Evolutionary conservation across 768 basidiomycete species (phyloP).

Genomic region (Suillus cothurnatus): DNA sequence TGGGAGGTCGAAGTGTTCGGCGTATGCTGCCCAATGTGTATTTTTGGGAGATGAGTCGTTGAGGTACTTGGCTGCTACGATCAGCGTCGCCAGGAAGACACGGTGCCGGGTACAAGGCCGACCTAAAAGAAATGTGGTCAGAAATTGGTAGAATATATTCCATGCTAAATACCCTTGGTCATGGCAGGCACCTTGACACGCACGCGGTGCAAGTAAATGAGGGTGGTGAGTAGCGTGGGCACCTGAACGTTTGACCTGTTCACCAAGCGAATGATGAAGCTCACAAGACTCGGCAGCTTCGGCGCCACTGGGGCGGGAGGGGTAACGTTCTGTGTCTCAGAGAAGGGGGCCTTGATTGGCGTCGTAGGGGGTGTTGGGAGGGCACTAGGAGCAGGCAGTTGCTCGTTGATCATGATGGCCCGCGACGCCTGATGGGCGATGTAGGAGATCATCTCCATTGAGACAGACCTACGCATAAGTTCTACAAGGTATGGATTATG

Average conservation of each 20-base stretch:
- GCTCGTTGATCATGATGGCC: slow-evolving; percentile 72
- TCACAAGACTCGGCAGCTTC: slow-evolving; percentile 68
- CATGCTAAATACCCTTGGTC: slow-evolving; percentile 69
- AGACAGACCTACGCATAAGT: slow-evolving; percentile 77
- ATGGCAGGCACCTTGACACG: slow-evolving; percentile 76
- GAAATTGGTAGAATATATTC: slow-evolving; percentile 3
- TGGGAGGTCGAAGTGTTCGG: slow-evolving; percentile 67
- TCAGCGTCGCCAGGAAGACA: slow-evolving; percentile 94
- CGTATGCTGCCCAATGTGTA: slow-evolving; percentile 87
- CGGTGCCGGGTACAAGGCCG: slow-evolving; percentile 93
- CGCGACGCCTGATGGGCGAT: slow-evolving; percentile 77
- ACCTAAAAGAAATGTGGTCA: slow-evolving; percentile 36
- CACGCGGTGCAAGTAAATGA: slow-evolving; percentile 90
- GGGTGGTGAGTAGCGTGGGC: slow-evolving; percentile 85
- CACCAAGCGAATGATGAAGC: slow-evolving; percentile 84
- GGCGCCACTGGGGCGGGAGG: slow-evolving; percentile 18
- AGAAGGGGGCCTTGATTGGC: slow-evolving; percentile 49
- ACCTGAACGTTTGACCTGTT: slow-evolving; percentile 86
- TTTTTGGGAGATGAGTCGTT: slow-evolving; percentile 98
- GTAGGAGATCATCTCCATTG: slow-evolving; percentile 83
- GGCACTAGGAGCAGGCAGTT: slow-evolving; percentile 30
- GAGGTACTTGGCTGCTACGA: slow-evolving; percentile 95
- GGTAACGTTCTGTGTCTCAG: slow-evolving; percentile 29
- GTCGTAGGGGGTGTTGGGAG: slow-evolving; percentile 73
- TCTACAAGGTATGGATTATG: slow-evolving; percentile 84